Base-by-base conservation (phyloP, 257 asterid genomes). In the Gentiana straminea region DNA sequence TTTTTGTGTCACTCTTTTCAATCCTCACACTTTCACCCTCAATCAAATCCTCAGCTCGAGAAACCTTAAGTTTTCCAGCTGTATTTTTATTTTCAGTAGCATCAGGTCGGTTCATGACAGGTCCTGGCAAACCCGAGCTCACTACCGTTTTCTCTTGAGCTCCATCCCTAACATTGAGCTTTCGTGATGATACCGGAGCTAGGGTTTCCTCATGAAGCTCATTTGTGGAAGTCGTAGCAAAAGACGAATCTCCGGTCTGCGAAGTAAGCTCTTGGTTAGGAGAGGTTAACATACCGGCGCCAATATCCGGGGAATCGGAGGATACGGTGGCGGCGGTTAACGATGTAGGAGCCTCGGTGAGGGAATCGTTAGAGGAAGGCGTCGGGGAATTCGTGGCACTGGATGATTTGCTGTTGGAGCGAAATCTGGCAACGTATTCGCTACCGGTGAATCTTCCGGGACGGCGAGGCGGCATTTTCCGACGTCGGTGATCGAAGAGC, bases 1-100 rank as follows among this genome's bases (percentile, higher is more conserved):
- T 70, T 50, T 63, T 63, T 12, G 64, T n/a, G 15, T 49, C 73
- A 7, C 52, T 73, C 71, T 38, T 79, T 55, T 57, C 81, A 33
- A 36, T 34, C 44, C 60, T 68, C 55, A 35, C 50, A 55, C 33
- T 68, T 13, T 58, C 54, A 36, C 61, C 54, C 65, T 47, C 70
- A 65, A 39, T 43, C 15, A 54, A 66, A 54, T 61, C 50, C 54
- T 51, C 70, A 12, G 51, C 67, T 44, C 39, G 35, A 63, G 11
- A 24, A 24, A 24, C 24, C 51, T 35, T 33, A 43, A 35, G 67
- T 55, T 45, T 57, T 24, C 24, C 51, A 49, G 36, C 15, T 9
- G 3, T 43, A 12, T 35, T 43, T 13, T 24, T 54, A 3, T 38
- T 8, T 47, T 55, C 49, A 33, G 49, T 46, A 34, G 51, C 63